Conservation (phyloP, 306 rosid genomes). For the Glycine latifolia region DNA sequence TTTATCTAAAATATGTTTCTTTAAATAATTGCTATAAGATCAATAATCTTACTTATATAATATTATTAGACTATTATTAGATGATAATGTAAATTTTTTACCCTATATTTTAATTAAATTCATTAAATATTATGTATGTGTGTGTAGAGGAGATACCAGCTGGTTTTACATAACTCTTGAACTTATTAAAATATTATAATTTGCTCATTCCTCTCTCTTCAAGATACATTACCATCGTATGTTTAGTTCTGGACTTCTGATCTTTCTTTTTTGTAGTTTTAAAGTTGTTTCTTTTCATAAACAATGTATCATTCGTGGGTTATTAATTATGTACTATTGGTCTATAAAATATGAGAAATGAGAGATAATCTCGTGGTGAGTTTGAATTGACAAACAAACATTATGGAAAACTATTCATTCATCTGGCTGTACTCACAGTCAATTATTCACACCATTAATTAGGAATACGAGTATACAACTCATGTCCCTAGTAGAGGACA, state of each 20-base stretch:
- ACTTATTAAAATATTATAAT: too few species aligned
- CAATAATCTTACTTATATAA: too few species aligned
- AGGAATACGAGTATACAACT: constrained; percentile 31
- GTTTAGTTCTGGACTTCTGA: background rate
- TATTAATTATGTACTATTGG: background rate
- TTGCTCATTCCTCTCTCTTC: background rate
- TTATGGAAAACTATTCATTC: background rate
- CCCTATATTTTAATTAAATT: too few species aligned
- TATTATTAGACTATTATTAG: too few species aligned
- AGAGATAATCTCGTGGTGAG: background rate
- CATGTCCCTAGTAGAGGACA: constrained; percentile 48
- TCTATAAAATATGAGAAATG: background rate
- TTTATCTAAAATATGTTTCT: too few species aligned
- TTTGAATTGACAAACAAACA: background rate
- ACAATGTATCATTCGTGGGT: background rate
- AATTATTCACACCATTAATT: background rate
- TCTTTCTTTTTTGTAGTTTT: too few species aligned
- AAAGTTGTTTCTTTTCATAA: background rate
- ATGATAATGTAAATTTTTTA: too few species aligned
- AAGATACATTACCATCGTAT: background rate
- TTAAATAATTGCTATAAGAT: too few species aligned
- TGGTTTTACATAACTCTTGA: background rate
- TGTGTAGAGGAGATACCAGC: background rate
- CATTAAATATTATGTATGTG: background rate
- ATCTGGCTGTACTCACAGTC: constrained; percentile 28